Evolutionary conservation across 2,329 filamentous ascomycete species (phyloP).

Genomic region (Aspergillus tanneri): DNA sequence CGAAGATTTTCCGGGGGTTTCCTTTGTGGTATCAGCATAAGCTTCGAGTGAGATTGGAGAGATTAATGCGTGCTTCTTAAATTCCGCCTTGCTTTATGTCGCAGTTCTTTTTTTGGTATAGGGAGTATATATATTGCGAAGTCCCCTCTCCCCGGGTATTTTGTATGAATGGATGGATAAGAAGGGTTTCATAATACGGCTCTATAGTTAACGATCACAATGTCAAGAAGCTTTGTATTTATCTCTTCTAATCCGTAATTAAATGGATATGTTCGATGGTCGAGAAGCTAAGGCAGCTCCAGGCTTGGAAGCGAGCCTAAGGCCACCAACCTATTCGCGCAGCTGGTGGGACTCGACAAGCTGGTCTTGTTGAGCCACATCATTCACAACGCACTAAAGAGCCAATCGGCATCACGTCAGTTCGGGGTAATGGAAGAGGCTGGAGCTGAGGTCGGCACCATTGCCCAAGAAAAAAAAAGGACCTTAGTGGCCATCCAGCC

Average conservation of each 20-base stretch:
- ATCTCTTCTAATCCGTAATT: neutral
- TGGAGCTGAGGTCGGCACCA: neutral
- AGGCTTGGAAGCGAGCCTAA: neutral
- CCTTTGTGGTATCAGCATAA: conserved; percentile 64
- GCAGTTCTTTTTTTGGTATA: too few relatives aligned
- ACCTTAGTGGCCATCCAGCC: neutral
- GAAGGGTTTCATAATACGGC: too few relatives aligned
- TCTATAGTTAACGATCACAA: too few relatives aligned
- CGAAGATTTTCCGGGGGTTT: conserved; percentile 46
- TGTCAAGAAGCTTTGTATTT: neutral
- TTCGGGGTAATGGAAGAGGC: neutral
- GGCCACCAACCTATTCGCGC: neutral
- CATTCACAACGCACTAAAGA: neutral
- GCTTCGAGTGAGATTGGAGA: conserved; percentile 45
- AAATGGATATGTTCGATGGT: neutral
- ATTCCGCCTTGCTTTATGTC: neutral
- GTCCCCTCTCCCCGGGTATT: too few relatives aligned
- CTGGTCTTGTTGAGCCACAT: neutral
- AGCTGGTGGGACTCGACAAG: neutral
- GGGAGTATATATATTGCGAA: too few relatives aligned
- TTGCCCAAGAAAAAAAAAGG: neutral
- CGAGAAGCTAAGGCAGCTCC: neutral
- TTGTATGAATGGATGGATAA: too few relatives aligned
- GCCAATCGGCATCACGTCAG: neutral
- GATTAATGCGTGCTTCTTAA: conserved; percentile 24